phyloP scores from a whole-genome alignment of 1,139 yeast genomes.

The Protomyces macrosporus region DNA sequence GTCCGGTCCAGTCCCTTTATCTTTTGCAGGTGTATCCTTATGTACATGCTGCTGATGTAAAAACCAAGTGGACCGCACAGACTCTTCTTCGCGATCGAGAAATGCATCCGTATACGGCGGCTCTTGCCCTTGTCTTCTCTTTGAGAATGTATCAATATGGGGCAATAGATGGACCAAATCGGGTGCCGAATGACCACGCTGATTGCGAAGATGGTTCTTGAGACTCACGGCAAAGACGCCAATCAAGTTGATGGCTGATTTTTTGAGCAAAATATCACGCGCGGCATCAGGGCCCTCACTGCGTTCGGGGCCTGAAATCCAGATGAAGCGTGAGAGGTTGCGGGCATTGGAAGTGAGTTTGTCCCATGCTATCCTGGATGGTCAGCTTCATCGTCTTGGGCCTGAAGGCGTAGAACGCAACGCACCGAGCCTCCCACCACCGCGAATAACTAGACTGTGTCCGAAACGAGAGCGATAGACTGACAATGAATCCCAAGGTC shows the following conservation, averaged over 20 bases:
- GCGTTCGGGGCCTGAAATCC: constrained; percentile 27
- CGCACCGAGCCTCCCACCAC: constrained; percentile 31
- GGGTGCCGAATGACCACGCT: constrained; percentile 30
- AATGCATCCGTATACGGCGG: background rate
- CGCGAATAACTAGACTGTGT: constrained; percentile 31
- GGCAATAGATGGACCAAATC: constrained; percentile 29
- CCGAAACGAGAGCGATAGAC: constrained; percentile 30
- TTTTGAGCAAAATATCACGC: constrained; percentile 27
- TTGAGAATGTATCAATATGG: constrained; percentile 28
- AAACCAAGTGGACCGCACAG: constrained; percentile 9
- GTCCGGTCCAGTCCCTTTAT: background rate
- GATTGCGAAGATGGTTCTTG: constrained; percentile 32
- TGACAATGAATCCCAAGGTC: constrained; percentile 31
- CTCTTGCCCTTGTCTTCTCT: background rate
- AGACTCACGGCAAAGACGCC: constrained; percentile 30
- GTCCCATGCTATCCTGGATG: constrained; percentile 8
- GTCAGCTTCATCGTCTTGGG: constrained; percentile 23
- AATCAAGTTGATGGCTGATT: constrained; percentile 28
- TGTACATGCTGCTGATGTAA: background rate
- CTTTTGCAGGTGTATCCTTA: background rate
- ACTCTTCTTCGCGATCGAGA: constrained; percentile 5
- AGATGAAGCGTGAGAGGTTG: constrained; percentile 28
- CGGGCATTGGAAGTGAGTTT: constrained; percentile 18
- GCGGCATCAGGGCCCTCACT: background rate
- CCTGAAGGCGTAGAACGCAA: constrained; percentile 1